Conservation (phyloP, 2,329 filamentous ascomycete genomes). For the Elsinoe perseae region DNA sequence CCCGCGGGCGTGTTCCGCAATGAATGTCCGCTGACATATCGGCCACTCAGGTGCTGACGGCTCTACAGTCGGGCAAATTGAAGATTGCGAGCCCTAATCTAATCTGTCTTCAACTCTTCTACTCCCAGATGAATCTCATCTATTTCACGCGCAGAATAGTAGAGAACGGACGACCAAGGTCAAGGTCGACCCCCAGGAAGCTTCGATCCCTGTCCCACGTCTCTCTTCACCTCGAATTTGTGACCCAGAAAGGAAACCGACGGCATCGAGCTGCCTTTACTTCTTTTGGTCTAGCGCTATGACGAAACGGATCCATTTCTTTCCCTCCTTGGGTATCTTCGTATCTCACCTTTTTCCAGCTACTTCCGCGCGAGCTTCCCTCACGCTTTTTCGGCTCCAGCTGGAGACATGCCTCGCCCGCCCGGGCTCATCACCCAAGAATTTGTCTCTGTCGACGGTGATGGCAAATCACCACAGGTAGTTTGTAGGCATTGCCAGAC, state of each 20-base stretch:
- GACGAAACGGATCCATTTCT: neutral
- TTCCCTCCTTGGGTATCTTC: conserved; percentile 5
- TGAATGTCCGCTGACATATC: neutral
- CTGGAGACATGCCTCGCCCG: conserved; percentile 8
- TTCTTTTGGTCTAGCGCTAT: neutral
- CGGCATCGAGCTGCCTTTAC: neutral
- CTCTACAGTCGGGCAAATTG: too few relatives aligned
- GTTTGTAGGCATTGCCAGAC: conserved; percentile 7
- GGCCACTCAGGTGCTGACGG: too few relatives aligned
- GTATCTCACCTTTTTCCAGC: conserved; percentile 1
- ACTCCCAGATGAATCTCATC: too few relatives aligned
- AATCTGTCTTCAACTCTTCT: too few relatives aligned
- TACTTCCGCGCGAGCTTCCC: neutral
- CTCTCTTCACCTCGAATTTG: too few relatives aligned
- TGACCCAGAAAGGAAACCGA: too few relatives aligned
- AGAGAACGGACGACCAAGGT: too few relatives aligned
- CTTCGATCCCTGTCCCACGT: too few relatives aligned
- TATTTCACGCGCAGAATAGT: too few relatives aligned
- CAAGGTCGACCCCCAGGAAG: too few relatives aligned
- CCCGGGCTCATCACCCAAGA: conserved; percentile 11
- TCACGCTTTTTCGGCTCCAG: neutral
- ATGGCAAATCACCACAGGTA: conserved; percentile 9
- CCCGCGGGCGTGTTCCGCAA: neutral
- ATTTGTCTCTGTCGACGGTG: conserved; percentile 7
- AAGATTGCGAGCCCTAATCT: too few relatives aligned